Evolutionary conservation across 2,329 filamentous ascomycete species (phyloP).

Genomic region (Dendrostoma leiphaemia): DNA sequence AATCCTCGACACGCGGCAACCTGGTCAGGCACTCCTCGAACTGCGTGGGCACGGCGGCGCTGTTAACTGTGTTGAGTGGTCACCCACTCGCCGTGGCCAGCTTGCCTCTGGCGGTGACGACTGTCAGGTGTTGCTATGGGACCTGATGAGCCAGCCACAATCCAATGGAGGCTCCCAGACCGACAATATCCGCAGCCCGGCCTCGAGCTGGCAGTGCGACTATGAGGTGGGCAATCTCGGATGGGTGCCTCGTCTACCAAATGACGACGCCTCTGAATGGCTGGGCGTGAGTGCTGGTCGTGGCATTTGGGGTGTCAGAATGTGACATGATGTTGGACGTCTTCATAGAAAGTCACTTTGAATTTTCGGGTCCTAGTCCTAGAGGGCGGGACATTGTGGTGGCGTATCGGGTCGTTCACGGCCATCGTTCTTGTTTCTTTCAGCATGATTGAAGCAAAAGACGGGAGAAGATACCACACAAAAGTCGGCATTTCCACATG

Average conservation of each 20-base stretch:
- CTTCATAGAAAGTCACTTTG: neutral
- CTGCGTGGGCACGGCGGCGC: constrained; percentile 82
- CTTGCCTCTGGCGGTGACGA: constrained; percentile 92
- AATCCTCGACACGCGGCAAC: constrained; percentile 93
- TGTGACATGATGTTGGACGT: constrained; percentile 5
- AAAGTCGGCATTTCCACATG: constrained; percentile 2
- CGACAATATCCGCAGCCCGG: constrained; percentile 64
- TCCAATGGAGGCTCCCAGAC: constrained; percentile 48
- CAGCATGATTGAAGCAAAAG: neutral
- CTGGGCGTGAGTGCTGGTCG: constrained; percentile 77
- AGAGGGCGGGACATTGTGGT: neutral
- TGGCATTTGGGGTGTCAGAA: constrained; percentile 74
- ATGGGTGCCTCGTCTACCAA: constrained; percentile 74
- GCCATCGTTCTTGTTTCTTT: neutral
- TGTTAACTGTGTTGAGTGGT: constrained; percentile 96
- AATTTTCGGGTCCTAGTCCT: neutral
- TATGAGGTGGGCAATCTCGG: constrained; percentile 84
- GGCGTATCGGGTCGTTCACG: neutral
- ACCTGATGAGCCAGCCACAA: constrained; percentile 66
- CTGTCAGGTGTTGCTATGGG: constrained; percentile 89
- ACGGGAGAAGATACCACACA: constrained; percentile 3
- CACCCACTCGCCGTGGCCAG: constrained; percentile 78
- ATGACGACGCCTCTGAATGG: constrained; percentile 75
- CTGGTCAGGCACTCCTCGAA: constrained; percentile 90
- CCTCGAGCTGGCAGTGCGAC: constrained; percentile 79